Conservation (phyloP, 192 early-diverging fungal species). For the Haplosporangium gracile region DNA sequence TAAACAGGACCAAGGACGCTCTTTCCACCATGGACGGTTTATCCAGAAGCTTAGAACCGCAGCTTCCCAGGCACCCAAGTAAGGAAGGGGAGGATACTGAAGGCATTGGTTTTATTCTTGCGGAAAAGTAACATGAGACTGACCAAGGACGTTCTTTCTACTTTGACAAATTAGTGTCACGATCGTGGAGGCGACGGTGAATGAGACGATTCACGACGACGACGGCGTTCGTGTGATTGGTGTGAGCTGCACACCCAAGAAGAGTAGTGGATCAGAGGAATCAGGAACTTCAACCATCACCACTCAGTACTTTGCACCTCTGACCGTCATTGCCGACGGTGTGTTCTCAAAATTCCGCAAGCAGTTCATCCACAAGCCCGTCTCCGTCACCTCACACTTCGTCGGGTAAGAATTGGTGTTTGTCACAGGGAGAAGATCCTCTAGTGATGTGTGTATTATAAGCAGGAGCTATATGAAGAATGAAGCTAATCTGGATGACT, state of each 20-base stretch:
- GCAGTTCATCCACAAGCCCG: constrained; percentile 67
- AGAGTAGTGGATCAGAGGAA: constrained; percentile 7
- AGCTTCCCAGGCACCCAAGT: constrained; percentile 70
- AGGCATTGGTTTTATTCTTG: neutral
- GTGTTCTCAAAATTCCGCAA: constrained; percentile 95
- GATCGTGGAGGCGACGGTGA: constrained; percentile 82
- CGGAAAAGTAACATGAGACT: neutral
- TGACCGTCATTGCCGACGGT: constrained; percentile 94
- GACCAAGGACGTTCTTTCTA: neutral
- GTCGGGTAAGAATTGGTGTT: constrained; percentile 68
- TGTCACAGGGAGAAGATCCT: neutral
- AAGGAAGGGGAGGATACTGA: constrained; percentile 18
- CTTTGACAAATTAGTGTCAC: constrained; percentile 70
- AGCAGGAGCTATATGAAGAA: neutral
- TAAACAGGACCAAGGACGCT: constrained; percentile 71
- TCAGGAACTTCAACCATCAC: constrained; percentile 10
- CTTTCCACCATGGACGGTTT: constrained; percentile 96
- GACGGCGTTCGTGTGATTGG: constrained; percentile 68
- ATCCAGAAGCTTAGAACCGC: constrained; percentile 86
- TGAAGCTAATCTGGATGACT: neutral
- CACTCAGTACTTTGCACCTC: constrained; percentile 70
- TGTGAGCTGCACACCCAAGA: constrained; percentile 65
- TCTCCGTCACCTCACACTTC: constrained; percentile 73
- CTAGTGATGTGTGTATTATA: neutral
- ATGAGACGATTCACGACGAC: constrained; percentile 67